Evolutionary conservation across 805 yeast species (phyloP).

Genomic region (Isabelozyma pseudorhagii): DNA sequence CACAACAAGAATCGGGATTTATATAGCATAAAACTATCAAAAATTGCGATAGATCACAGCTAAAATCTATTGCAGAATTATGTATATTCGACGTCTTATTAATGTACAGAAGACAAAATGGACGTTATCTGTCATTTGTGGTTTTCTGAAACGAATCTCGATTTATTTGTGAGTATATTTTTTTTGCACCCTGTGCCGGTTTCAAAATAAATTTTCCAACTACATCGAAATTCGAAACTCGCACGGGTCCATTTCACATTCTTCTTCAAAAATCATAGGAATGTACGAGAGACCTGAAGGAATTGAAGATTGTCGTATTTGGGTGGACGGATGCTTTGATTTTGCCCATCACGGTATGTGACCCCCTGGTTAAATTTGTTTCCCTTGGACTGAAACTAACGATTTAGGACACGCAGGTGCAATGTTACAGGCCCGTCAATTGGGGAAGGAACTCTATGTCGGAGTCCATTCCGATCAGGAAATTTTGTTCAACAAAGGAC

Average conservation of each 20-base stretch:
- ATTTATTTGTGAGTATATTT: too few relatives aligned
- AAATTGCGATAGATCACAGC: background rate
- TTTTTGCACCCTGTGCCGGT: too few relatives aligned
- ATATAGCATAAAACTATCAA: background rate
- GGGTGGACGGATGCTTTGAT: slow-evolving; percentile 99
- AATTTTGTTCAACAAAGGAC: slow-evolving; percentile 80
- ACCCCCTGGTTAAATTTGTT: background rate
- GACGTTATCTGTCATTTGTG: too few relatives aligned
- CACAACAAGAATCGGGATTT: background rate
- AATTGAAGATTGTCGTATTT: slow-evolving; percentile 53
- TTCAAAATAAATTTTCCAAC: too few relatives aligned
- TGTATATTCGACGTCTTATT: background rate
- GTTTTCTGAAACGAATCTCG: too few relatives aligned
- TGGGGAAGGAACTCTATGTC: slow-evolving; percentile 71
- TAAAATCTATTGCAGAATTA: background rate
- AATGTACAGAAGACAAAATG: background rate
- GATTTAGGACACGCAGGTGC: slow-evolving; percentile 83
- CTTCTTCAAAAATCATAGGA: too few relatives aligned
- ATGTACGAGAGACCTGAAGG: slow-evolving; percentile 42
- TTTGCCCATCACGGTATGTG: slow-evolving; percentile 88
- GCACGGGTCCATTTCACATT: too few relatives aligned
- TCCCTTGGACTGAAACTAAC: slow-evolving; percentile 14
- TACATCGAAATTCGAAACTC: too few relatives aligned
- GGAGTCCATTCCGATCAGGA: slow-evolving; percentile 95
- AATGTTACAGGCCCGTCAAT: slow-evolving; percentile 83